A percentile compares a stretch with the other conserved stretches of the same genome.
These are phyloP conservation scores for Monosporascus cannonballus DNA, from an alignment of 2,329 filamentous ascomycete species.

Conservation along the genomic window DNA sequence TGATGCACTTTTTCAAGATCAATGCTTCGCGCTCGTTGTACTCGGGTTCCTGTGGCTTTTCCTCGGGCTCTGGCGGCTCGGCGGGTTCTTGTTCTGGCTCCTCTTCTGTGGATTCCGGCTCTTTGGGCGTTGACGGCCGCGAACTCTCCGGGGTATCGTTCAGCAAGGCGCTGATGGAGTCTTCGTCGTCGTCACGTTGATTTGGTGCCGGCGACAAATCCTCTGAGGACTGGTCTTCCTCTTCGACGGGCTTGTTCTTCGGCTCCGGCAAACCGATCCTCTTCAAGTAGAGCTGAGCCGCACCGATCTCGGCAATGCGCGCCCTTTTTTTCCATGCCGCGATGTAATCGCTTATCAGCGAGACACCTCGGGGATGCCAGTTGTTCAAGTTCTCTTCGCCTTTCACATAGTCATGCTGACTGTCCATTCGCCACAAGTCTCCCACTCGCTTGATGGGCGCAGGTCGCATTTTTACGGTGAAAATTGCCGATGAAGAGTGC, in stretches of 20 bases:
- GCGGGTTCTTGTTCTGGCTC: conserved; percentile 17
- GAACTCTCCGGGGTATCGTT: conserved; percentile 52
- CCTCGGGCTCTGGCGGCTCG: conserved; percentile 11
- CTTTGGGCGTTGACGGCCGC: conserved; percentile 28
- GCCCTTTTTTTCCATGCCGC: conserved; percentile 64
- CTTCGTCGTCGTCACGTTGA: conserved; percentile 34
- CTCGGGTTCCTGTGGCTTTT: conserved; percentile 27
- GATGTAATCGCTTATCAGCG: conserved; percentile 84
- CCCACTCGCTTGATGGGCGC: conserved; percentile 85
- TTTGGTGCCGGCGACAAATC: conserved; percentile 27
- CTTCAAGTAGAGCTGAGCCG: conserved; percentile 60
- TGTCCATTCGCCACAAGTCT: conserved; percentile 95
- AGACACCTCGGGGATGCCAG: conserved; percentile 87
- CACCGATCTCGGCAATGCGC: conserved; percentile 74
- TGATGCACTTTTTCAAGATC: conserved; percentile 50
- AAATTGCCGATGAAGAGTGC: conserved; percentile 79
- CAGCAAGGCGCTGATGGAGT: conserved; percentile 52
- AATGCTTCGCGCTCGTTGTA: conserved; percentile 40
- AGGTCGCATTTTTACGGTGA: conserved; percentile 79
- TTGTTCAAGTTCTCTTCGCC: conserved; percentile 80
- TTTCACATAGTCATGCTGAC: conserved; percentile 90
- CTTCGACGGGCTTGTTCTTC: conserved; percentile 23
- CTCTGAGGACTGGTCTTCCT: conserved; percentile 31
- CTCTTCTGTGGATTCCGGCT: conserved; percentile 11
- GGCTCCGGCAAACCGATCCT: conserved; percentile 47